Percentiles rank a stretch among this genome's conserved stretches.
Conservation (phyloP, 1,284 basidiomycete species). For the Apiotrichum laibachii region DNA sequence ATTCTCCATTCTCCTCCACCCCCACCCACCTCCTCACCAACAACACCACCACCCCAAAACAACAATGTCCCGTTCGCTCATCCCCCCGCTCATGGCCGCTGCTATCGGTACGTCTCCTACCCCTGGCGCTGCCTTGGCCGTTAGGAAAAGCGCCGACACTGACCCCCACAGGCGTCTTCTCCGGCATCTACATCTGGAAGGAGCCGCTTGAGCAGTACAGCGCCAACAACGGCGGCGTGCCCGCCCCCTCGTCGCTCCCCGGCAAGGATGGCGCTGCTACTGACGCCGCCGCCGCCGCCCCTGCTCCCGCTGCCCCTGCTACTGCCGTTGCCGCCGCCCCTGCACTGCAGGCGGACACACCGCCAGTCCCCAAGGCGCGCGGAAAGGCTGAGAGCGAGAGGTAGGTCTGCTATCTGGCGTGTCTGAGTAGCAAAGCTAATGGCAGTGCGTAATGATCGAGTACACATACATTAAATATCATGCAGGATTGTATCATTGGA, state of each 20-base stretch:
- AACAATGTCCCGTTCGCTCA: slow-evolving; percentile 22
- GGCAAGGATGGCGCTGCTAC: too few species aligned
- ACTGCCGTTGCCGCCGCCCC: background rate
- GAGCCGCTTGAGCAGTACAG: slow-evolving; percentile 31
- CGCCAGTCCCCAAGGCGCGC: too few species aligned
- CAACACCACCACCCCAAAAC: background rate
- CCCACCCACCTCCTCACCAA: background rate
- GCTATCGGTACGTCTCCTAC: slow-evolving; percentile 29
- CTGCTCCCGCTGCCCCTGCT: background rate
- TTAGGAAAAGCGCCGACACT: background rate
- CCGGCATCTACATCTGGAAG: slow-evolving; percentile 39
- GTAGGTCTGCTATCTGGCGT: too few species aligned
- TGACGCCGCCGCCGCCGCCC: too few species aligned
- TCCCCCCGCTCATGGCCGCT: slow-evolving; percentile 29
- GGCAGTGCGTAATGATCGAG: too few species aligned
- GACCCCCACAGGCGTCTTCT: slow-evolving; percentile 29
- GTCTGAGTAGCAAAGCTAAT: too few species aligned
- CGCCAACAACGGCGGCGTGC: background rate
- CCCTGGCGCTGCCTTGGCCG: background rate
- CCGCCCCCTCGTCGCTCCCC: background rate
- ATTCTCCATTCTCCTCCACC: background rate
- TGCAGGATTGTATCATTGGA: too few species aligned
- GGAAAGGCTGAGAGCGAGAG: too few species aligned
- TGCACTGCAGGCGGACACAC: too few species aligned
- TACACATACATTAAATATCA: too few species aligned